Evolutionary conservation across 169 alveolate species (phyloP).

Genomic region (Plasmodium berghei): DNA sequence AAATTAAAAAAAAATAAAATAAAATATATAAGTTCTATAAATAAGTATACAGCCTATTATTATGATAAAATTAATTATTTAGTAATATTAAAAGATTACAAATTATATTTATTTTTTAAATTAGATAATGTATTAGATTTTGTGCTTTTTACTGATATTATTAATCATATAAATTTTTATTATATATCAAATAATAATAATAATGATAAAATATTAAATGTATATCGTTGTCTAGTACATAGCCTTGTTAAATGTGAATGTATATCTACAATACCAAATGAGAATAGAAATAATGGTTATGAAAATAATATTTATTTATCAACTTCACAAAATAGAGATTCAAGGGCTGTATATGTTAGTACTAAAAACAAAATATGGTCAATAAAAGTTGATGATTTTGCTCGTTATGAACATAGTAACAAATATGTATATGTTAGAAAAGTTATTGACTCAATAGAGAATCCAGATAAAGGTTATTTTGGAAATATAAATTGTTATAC

Average conservation of each 20-base stretch:
- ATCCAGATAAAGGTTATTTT: conserved; percentile 9
- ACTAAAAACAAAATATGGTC: conserved; percentile 37
- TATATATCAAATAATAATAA: conserved; percentile 13
- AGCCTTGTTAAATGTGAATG: not conserved
- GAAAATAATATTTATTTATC: conserved; percentile 13
- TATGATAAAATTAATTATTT: conserved; percentile 29
- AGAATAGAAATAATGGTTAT: not conserved
- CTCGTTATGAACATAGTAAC: not conserved
- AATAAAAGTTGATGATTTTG: not conserved
- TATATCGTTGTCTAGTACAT: conserved; percentile 16
- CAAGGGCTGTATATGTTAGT: conserved; percentile 18
- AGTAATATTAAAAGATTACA: conserved; percentile 19
- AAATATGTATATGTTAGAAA: conserved; percentile 20
- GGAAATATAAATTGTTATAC: conserved; percentile 57
- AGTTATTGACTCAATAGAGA: conserved; percentile 24
- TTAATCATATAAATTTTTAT: conserved; percentile 22
- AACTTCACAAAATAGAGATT: conserved; percentile 23
- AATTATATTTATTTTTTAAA: conserved; percentile 14
- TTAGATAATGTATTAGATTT: conserved; percentile 24
- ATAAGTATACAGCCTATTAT: conserved; percentile 14
- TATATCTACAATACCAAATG: conserved; percentile 53
- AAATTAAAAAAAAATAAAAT: conserved; percentile 7
- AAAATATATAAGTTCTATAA: conserved; percentile 26
- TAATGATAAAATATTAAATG: not conserved
- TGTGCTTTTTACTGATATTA: conserved; percentile 2